Conservation (phyloP, 1,284 basidiomycete genomes). For the Anthracocystis panici-leucophaei region DNA sequence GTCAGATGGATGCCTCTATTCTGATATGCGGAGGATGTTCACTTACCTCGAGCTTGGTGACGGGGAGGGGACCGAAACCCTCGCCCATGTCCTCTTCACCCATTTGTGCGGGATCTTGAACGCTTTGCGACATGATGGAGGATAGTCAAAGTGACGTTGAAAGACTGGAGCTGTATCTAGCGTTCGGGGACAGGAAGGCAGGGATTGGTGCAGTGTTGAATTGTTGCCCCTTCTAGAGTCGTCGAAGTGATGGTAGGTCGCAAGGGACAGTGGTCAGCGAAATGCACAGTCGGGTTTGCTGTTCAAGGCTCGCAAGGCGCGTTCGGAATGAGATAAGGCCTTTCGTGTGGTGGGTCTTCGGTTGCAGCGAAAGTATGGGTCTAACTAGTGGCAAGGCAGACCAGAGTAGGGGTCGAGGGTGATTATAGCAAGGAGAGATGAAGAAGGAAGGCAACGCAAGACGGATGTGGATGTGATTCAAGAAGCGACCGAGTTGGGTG, state of each 20-base stretch:
- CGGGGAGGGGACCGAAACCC: conserved; percentile 56
- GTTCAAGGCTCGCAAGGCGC: background rate
- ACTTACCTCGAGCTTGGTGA: conserved; percentile 63
- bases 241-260: background rate
- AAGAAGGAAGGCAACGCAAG: background rate
- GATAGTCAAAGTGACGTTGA: background rate
- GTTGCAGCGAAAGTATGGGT: background rate
- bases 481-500: background rate
- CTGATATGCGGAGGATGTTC: too few species aligned
- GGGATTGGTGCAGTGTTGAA: background rate
- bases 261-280: background rate
- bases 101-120: conserved; percentile 34
- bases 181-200: background rate
- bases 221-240: background rate
- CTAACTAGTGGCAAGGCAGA: background rate
- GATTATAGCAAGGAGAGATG: background rate
- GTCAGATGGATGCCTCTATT: background rate
- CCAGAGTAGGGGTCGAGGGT: background rate
- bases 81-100: conserved; percentile 54
- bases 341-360: background rate
- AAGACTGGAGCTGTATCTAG: background rate
- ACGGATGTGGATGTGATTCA: background rate
- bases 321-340: background rate
- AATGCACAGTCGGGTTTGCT: conserved; percentile 1
- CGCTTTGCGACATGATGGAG: conserved; percentile 37